phyloP scores from a whole-genome alignment of 768 basidiomycete genomes.

The Amanita rimosa region DNA sequence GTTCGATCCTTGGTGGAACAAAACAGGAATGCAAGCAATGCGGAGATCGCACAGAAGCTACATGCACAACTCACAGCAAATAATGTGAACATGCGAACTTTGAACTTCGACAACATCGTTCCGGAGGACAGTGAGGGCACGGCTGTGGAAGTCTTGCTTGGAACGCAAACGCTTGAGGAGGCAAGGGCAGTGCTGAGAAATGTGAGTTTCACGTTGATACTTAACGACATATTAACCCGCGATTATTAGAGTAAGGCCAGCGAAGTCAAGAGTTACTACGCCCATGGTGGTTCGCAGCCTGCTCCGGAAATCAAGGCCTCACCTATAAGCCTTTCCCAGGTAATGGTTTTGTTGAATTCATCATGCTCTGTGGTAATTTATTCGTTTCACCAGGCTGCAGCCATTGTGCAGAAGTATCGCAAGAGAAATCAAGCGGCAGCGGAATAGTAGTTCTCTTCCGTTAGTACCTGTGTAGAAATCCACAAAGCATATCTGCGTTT shows the following conservation, averaged over 20 bases:
- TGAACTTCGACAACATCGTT: slow-evolving; percentile 14
- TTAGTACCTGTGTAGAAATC: no score
- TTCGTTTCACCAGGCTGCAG: not conserved
- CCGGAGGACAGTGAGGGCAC: not conserved
- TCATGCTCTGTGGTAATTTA: not conserved
- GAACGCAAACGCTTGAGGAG: not conserved
- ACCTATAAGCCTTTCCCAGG: not conserved
- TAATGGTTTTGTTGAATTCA: not conserved
- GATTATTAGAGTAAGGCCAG: not conserved
- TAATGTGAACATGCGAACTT: slow-evolving; percentile 15
- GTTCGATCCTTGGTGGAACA: slow-evolving; percentile 15
- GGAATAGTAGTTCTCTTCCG: no score
- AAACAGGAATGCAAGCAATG: slow-evolving; percentile 10
- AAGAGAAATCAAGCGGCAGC: not conserved
- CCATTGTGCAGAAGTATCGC: not conserved
- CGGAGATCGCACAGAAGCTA: not conserved
- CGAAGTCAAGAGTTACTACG: not conserved
- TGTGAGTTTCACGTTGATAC: not conserved
- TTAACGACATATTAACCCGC: not conserved
- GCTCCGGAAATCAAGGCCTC: not conserved
- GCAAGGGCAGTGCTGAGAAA: not conserved
- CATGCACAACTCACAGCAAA: slow-evolving; percentile 8
- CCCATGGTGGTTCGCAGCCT: not conserved
- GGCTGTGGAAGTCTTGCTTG: not conserved
- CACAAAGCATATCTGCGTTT: no score